Percentiles rank a stretch among this genome's conserved stretches.
Conservation (phyloP, 805 yeast genomes). For the Teunomyces tritomae region DNA sequence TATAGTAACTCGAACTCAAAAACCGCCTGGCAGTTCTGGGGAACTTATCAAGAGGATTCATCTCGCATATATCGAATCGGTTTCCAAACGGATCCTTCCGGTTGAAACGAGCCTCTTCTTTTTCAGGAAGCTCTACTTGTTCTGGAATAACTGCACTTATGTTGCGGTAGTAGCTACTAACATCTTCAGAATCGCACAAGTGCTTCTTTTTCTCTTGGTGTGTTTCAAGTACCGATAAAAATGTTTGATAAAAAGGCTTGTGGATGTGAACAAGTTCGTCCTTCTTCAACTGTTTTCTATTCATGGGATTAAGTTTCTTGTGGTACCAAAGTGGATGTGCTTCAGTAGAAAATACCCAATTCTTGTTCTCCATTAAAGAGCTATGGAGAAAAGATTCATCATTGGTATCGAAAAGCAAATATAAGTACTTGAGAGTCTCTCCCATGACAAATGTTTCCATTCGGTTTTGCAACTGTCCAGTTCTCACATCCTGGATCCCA, state of each 20-base stretch:
- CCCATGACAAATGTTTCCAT: slow-evolving; percentile 92
- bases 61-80: slow-evolving; percentile 29
- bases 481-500: slow-evolving; percentile 67
- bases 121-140: background rate
- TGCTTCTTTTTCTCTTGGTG: slow-evolving; percentile 3
- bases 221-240: slow-evolving; percentile 9
- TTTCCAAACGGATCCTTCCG: slow-evolving; percentile 16
- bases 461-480: slow-evolving; percentile 64
- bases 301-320: slow-evolving; percentile 8
- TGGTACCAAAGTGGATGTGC: slow-evolving; percentile 88
- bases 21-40: slow-evolving; percentile 12
- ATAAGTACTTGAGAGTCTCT: slow-evolving; percentile 83
- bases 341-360: slow-evolving; percentile 75
- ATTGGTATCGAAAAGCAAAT: slow-evolving; percentile 69
- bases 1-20: slow-evolving; percentile 37
- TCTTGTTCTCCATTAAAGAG: slow-evolving; percentile 34
- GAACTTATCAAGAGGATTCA: slow-evolving; percentile 18
- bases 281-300: slow-evolving; percentile 7
- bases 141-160: slow-evolving; percentile 3
- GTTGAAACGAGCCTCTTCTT: background rate
- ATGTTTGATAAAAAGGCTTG: slow-evolving; percentile 6
- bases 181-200: slow-evolving; percentile 4
- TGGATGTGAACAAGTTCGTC: slow-evolving; percentile 5
- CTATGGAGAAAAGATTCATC: slow-evolving; percentile 44
- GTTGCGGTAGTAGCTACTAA: slow-evolving; percentile 11